phyloP scores from a whole-genome alignment of 345 rosid genomes.

The Cardiospermum halicacabum region DNA sequence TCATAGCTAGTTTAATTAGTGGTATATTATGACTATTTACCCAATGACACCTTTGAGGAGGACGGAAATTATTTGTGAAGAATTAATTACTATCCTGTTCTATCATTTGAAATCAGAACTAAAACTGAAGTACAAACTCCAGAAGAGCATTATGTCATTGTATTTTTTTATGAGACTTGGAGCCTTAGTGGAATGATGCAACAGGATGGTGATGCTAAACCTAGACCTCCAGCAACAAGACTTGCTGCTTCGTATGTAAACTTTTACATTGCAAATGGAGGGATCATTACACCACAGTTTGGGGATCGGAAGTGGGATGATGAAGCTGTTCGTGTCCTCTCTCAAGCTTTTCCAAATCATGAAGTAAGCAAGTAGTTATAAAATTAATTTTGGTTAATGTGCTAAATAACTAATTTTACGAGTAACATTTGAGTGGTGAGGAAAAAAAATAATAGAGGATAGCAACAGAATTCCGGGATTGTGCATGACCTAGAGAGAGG shows the following conservation, averaged over 20 bases:
- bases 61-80: neutral
- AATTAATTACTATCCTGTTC: neutral
- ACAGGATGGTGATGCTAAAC: slow-evolving; percentile 60
- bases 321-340: slow-evolving; percentile 74
- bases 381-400: neutral
- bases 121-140: too few relatives aligned
- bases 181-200: slow-evolving; percentile 2
- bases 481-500: neutral
- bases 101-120: slow-evolving; percentile 7
- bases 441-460: neutral
- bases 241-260: slow-evolving; percentile 84
- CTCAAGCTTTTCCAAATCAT: slow-evolving; percentile 57
- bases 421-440: neutral
- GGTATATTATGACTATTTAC: neutral
- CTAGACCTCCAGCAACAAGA: slow-evolving; percentile 66
- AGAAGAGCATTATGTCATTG: neutral
- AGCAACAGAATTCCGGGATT: neutral
- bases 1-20: neutral
- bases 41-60: neutral
- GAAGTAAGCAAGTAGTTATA: slow-evolving; percentile 32
- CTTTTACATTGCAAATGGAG: slow-evolving; percentile 78
- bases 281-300: slow-evolving; percentile 65
- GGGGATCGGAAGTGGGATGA: slow-evolving; percentile 77
- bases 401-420: too few relatives aligned
- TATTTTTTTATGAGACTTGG: neutral